These are phyloP conservation scores for Trichosporon sp. DNA, from an alignment of 1,284 basidiomycete species.

Conservation along the genomic window DNA sequence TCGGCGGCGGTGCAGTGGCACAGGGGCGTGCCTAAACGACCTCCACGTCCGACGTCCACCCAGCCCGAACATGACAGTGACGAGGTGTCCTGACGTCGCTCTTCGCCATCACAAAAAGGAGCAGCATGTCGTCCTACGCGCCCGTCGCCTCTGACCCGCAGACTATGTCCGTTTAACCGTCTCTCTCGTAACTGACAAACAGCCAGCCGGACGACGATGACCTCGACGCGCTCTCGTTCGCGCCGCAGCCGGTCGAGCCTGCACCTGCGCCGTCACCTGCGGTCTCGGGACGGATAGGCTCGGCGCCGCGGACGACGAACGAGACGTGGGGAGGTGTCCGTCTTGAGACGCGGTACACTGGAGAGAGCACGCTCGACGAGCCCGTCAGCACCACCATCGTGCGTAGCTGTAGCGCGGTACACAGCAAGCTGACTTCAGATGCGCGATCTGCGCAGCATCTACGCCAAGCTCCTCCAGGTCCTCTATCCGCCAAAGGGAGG, in stretches of 20 bases:
- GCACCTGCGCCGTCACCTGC: conserved; percentile 13
- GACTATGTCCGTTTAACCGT: conserved; percentile 39
- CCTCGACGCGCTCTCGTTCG: conserved; percentile 55
- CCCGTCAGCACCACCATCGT: conserved; percentile 86
- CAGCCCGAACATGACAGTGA: not conserved
- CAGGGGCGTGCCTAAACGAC: conserved; percentile 8
- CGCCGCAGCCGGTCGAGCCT: conserved; percentile 28
- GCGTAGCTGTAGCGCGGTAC: conserved; percentile 47
- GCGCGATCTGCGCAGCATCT: conserved; percentile 84
- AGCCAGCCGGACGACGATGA: conserved; percentile 58
- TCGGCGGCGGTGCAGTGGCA: not conserved
- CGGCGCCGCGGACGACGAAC: conserved; percentile 48
- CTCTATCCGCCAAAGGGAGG: conserved; percentile 76
- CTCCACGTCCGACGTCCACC: conserved; percentile 19
- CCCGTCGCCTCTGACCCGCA: conserved; percentile 35
- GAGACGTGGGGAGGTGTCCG: conserved; percentile 68
- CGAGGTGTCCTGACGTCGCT: conserved; percentile 15
- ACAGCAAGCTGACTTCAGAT: conserved; percentile 60
- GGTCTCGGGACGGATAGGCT: conserved; percentile 74
- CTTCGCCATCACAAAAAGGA: not conserved
- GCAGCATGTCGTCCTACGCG: conserved; percentile 39
- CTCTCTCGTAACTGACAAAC: conserved; percentile 6
- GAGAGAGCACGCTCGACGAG: conserved; percentile 85
- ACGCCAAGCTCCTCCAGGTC: conserved; percentile 87
- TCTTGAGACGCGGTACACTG: conserved; percentile 81